Conservation (phyloP, 2,329 filamentous ascomycete species). For the Colletotrichum tamarilloi region DNA sequence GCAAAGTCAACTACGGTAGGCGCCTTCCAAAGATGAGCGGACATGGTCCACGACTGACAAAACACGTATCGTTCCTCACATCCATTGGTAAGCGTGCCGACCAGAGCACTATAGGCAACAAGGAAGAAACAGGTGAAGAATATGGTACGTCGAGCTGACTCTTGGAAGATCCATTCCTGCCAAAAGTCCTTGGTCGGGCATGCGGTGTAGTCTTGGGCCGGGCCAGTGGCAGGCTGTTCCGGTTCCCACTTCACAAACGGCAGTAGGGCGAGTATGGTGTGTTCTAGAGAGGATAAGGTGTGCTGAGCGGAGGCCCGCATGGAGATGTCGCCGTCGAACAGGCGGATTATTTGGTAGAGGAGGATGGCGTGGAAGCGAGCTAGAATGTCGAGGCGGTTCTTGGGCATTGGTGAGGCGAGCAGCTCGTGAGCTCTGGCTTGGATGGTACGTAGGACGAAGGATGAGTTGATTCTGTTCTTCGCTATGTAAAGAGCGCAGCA, state of each 20-base stretch:
- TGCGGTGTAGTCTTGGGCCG: constrained; percentile 48
- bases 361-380: constrained; percentile 55
- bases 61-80: constrained; percentile 45
- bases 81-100: constrained; percentile 38
- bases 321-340: constrained; percentile 56
- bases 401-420: constrained; percentile 46
- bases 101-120: constrained; percentile 49
- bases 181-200: constrained; percentile 57
- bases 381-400: constrained; percentile 44
- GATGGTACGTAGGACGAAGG: constrained; percentile 61
- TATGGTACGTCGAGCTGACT: constrained; percentile 64
- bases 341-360: constrained; percentile 57
- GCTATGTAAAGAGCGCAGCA: constrained; percentile 64
- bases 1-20: constrained; percentile 49
- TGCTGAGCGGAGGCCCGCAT: constrained; percentile 45
- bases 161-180: constrained; percentile 63
- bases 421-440: constrained; percentile 57
- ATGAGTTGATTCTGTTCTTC: constrained; percentile 59
- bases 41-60: constrained; percentile 53
- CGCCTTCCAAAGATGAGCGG: constrained; percentile 52
- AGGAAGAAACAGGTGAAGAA: constrained; percentile 60
- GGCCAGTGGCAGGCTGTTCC: constrained; percentile 24
- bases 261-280: constrained; percentile 46
- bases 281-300: constrained; percentile 46
- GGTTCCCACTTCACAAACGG: constrained; percentile 46